Percentiles rank a stretch among this genome's conserved stretches.
Evolutionary conservation across 495 filamentous ascomycete species (phyloP).

Genomic region (Aspergillus funiculosus): DNA sequence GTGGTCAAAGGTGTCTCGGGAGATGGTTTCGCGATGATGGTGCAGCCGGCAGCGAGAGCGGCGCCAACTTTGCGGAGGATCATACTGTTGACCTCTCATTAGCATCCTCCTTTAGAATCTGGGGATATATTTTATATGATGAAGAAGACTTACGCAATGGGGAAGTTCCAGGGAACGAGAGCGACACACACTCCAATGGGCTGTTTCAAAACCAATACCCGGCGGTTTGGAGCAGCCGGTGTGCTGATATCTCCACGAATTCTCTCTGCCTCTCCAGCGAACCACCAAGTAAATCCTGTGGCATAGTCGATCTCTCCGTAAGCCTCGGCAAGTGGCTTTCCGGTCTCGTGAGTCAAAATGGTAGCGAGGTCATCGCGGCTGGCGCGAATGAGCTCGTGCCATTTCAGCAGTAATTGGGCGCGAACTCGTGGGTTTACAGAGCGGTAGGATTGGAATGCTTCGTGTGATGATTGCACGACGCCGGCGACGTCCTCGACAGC

Average conservation of each 20-base stretch:
- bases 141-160: too few species aligned
- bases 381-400: not conserved
- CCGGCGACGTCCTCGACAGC: not conserved
- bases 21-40: conserved; percentile 42
- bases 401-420: not conserved
- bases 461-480: not conserved
- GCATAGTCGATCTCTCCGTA: conserved; percentile 55
- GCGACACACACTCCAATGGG: conserved; percentile 57
- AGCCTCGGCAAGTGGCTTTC: conserved; percentile 55
- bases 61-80: conserved; percentile 54
- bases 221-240: conserved; percentile 49
- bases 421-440: not conserved
- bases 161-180: conserved; percentile 61
- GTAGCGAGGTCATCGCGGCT: not conserved
- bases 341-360: conserved; percentile 49
- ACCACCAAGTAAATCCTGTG: conserved; percentile 56
- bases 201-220: conserved; percentile 65
- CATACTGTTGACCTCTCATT: too few species aligned
- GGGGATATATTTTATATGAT: too few species aligned
- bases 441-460: not conserved
- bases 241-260: conserved; percentile 53
- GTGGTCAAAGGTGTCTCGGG: conserved; percentile 52
- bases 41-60: conserved; percentile 59
- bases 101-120: too few species aligned
- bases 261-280: conserved; percentile 64